These are phyloP conservation scores for Paraglomus occultum DNA, from an alignment of 192 early-diverging fungal species.

Conservation along the genomic window DNA sequence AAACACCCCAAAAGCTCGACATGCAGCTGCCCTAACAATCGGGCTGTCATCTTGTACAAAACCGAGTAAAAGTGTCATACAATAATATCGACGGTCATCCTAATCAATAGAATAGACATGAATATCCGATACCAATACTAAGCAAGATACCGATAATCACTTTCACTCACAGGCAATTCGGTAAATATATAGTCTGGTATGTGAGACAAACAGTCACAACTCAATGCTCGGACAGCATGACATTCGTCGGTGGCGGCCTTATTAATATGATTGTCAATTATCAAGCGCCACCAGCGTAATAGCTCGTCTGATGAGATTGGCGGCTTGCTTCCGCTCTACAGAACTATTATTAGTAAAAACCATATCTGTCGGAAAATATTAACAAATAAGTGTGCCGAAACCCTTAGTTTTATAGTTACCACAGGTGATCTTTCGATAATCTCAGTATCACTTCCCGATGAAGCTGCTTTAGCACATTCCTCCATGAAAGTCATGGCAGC, in stretches of 20 bases:
- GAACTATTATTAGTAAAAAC: too few relatives aligned
- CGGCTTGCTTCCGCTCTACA: too few relatives aligned
- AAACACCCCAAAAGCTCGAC: conserved; percentile 63
- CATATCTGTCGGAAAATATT: neutral
- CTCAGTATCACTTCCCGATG: neutral
- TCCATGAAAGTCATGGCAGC: conserved; percentile 44
- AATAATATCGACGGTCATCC: conserved; percentile 7
- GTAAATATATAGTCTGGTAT: conserved; percentile 43
- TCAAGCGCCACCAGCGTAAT: conserved; percentile 42
- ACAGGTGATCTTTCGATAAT: neutral
- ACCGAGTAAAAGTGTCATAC: conserved; percentile 44
- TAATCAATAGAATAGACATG: neutral
- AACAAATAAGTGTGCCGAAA: neutral
- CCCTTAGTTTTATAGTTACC: neutral
- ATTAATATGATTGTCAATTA: conserved; percentile 45
- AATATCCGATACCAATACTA: neutral
- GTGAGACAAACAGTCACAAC: conserved; percentile 50
- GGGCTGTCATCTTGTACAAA: conserved; percentile 53
- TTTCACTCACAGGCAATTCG: conserved; percentile 38
- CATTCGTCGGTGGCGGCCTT: conserved; percentile 37
- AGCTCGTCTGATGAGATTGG: neutral
- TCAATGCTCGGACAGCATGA: conserved; percentile 38
- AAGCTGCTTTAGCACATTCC: conserved; percentile 37
- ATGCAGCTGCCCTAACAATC: conserved; percentile 58
- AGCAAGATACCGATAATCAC: neutral